These are phyloP conservation scores for Farysia itapuensis DNA, from an alignment of 1,284 basidiomycete genomes.

Conservation along the genomic window DNA sequence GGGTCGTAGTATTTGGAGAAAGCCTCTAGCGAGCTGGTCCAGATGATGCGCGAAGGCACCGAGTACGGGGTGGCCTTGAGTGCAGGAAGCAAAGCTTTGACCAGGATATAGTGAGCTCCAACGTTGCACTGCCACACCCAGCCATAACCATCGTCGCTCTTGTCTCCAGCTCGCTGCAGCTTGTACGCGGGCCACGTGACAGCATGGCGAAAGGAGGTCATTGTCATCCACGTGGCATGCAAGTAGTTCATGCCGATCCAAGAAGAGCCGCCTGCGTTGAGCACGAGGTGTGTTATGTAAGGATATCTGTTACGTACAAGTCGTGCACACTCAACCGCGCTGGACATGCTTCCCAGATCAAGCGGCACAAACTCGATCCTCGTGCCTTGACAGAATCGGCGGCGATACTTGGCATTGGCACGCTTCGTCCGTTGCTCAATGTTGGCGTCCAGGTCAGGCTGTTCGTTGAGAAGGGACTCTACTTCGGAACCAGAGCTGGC, in stretches of 20 bases:
- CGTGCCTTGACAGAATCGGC: slow-evolving; percentile 49
- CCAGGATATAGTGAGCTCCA: slow-evolving; percentile 57
- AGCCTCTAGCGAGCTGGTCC: slow-evolving; percentile 60
- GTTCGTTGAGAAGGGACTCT: slow-evolving; percentile 1
- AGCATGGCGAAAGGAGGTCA: slow-evolving; percentile 52
- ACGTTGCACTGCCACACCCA: slow-evolving; percentile 60
- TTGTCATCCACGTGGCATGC: slow-evolving; percentile 46
- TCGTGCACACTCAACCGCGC: slow-evolving; percentile 50
- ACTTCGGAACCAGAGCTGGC: slow-evolving; percentile 6
- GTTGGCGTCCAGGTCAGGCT: slow-evolving; percentile 22
- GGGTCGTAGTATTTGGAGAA: slow-evolving; percentile 47
- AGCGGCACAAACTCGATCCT: slow-evolving; percentile 56
- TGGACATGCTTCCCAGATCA: slow-evolving; percentile 57
- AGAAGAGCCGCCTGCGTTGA: slow-evolving; percentile 58
- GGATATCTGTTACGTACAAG: slow-evolving; percentile 44
- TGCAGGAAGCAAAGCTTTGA: slow-evolving; percentile 44
- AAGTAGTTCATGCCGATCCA: slow-evolving; percentile 57
- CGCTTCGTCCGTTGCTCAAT: slow-evolving; percentile 36
- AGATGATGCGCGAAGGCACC: slow-evolving; percentile 53
- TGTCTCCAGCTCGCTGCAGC: slow-evolving; percentile 53
- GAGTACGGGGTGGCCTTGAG: slow-evolving; percentile 50
- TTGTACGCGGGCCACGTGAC: slow-evolving; percentile 58
- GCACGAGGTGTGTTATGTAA: slow-evolving; percentile 58
- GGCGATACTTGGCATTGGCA: slow-evolving; percentile 48
- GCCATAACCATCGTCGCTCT: slow-evolving; percentile 54